Percentiles rank a stretch among this genome's conserved stretches.
These are phyloP conservation scores for Phalaenopsis aphrodite DNA, from an alignment of 106 monocot species.

Conservation along the genomic window DNA sequence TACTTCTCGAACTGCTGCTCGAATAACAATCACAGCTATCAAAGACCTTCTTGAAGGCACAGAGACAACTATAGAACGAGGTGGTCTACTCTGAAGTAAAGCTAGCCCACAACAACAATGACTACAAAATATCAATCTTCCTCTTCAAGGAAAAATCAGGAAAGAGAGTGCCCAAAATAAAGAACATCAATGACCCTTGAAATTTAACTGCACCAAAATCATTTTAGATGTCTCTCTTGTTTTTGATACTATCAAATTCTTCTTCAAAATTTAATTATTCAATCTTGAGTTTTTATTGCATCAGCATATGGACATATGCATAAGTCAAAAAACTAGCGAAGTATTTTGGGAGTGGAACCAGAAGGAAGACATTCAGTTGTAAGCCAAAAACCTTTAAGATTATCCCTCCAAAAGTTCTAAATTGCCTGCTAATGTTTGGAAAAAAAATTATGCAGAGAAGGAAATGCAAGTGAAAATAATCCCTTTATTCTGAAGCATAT, in stretches of 20 bases:
- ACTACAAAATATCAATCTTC: constrained; percentile 53
- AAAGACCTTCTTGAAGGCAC: constrained; percentile 56
- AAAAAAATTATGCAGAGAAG: constrained; percentile 72
- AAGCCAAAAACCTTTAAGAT: constrained; percentile 75
- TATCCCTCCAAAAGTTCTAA: constrained; percentile 57
- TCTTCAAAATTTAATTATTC: constrained; percentile 72
- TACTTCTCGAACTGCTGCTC: constrained; percentile 27
- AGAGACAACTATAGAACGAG: constrained; percentile 45
- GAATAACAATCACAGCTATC: constrained; percentile 51
- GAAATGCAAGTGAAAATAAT: constrained; percentile 43
- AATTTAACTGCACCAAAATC: constrained; percentile 19
- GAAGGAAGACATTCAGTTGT: constrained; percentile 61
- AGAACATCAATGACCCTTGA: constrained; percentile 56
- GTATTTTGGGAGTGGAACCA: constrained; percentile 55
- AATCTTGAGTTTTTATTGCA: constrained; percentile 24
- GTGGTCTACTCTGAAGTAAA: constrained; percentile 53
- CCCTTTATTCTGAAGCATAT: constrained; percentile 10
- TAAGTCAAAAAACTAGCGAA: constrained; percentile 84
- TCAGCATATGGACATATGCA: constrained; percentile 59
- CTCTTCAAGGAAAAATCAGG: constrained; percentile 54
- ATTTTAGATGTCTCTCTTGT: constrained; percentile 22
- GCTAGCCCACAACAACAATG: constrained; percentile 47
- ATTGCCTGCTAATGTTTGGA: constrained; percentile 61
- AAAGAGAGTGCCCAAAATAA: constrained; percentile 61
- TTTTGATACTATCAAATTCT: constrained; percentile 44